A percentile compares a stretch with the other conserved stretches of the same genome.
Conservation (phyloP, 2,329 filamentous ascomycete genomes). For the Clonostachys rhizophaga region DNA sequence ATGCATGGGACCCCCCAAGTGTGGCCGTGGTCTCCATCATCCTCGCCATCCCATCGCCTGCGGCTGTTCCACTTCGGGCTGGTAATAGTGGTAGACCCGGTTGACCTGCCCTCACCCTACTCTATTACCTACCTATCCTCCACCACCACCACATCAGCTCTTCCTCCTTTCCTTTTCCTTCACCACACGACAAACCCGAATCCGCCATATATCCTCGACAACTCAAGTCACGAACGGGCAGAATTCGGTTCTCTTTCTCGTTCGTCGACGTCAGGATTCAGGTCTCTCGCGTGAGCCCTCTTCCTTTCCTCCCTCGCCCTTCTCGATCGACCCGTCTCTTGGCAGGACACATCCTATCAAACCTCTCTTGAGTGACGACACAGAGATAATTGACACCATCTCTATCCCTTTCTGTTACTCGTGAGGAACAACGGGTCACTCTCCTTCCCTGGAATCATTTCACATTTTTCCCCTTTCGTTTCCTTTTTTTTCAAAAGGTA, state of each 20-base stretch:
- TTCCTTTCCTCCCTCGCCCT: constrained; percentile 15
- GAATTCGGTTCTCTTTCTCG: constrained; percentile 1
- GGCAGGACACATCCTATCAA: neutral
- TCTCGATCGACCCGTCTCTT: neutral
- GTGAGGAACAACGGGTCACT: too few species aligned
- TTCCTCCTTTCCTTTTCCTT: constrained; percentile 9
- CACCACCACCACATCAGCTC: constrained; percentile 10
- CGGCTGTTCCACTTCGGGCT: too few species aligned
- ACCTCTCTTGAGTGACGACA: constrained; percentile 3
- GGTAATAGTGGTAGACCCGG: too few species aligned
- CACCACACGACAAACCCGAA: constrained; percentile 14
- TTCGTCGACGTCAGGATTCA: constrained; percentile 20
- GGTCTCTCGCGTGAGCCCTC: constrained; percentile 22
- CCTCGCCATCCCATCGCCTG: too few species aligned
- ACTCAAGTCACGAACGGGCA: constrained; percentile 19
- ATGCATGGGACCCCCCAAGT: too few species aligned
- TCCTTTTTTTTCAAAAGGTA: too few species aligned
- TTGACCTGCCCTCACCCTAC: too few species aligned
- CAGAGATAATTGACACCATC: too few species aligned
- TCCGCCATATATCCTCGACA: constrained; percentile 27
- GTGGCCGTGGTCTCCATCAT: too few species aligned
- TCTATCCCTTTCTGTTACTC: too few species aligned
- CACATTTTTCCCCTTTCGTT: too few species aligned
- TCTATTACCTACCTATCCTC: constrained; percentile 1
- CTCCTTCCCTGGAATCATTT: too few species aligned